These are phyloP conservation scores for Dentipellis fragilis DNA, from an alignment of 768 basidiomycete genomes.

Conservation along the genomic window DNA sequence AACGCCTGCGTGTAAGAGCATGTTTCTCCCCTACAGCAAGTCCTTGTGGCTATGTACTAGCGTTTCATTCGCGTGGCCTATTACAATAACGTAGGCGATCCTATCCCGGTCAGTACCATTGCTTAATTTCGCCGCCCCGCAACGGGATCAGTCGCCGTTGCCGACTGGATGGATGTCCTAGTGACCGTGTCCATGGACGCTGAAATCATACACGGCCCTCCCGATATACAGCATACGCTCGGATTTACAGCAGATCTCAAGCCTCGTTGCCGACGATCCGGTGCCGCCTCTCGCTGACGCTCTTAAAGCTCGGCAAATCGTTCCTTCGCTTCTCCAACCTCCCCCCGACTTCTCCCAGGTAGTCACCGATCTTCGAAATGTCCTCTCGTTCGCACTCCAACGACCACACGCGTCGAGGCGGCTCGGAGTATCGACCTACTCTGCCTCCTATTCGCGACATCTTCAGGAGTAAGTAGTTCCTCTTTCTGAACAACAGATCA, in stretches of 20 bases:
- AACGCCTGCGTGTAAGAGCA: too few species aligned
- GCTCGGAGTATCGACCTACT: slow-evolving; percentile 13
- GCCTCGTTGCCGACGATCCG: too few species aligned
- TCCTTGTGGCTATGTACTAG: too few species aligned
- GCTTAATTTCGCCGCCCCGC: background rate
- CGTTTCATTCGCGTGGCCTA: too few species aligned
- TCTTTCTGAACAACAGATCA: background rate
- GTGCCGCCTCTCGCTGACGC: too few species aligned
- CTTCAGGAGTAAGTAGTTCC: slow-evolving; percentile 9
- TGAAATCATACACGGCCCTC: background rate
- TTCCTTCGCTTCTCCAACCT: background rate
- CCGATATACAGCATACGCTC: background rate
- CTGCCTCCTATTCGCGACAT: slow-evolving; percentile 14
- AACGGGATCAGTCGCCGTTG: slow-evolving; percentile 6
- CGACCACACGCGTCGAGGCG: slow-evolving; percentile 6
- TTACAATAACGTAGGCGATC: too few species aligned
- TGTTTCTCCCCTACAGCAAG: too few species aligned
- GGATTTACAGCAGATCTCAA: too few species aligned
- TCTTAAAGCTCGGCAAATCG: background rate
- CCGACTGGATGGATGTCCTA: slow-evolving; percentile 2
- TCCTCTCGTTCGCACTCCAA: background rate
- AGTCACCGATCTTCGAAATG: background rate
- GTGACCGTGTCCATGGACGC: slow-evolving; percentile 14
- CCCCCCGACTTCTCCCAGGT: background rate
- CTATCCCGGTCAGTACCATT: too few species aligned